Conservation (phyloP, 139 green algal genomes). For the Chlorella sp. region DNA sequence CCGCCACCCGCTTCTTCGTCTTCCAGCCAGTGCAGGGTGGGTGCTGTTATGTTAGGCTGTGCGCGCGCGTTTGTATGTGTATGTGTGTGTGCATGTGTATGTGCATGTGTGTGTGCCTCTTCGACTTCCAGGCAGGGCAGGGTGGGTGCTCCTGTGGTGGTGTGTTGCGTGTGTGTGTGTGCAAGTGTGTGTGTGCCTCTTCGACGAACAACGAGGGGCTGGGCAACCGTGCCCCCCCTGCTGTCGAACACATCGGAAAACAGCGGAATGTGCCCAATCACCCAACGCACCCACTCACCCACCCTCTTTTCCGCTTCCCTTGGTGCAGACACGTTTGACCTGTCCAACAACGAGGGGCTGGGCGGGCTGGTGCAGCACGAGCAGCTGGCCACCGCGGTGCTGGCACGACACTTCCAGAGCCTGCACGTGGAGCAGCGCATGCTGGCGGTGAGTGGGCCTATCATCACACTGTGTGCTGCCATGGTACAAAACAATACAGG, state of each 20-base stretch:
- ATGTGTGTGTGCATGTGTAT: not conserved
- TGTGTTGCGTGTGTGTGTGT: too few species aligned
- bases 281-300: not conserved
- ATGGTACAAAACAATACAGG: too few species aligned
- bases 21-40: conserved; percentile 30
- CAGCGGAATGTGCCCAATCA: too few species aligned
- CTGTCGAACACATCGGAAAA: too few species aligned
- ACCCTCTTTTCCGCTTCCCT: not conserved
- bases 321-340: conserved; percentile 14
- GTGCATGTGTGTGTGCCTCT: not conserved
- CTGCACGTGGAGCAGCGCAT: conserved; percentile 35
- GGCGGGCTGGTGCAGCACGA: conserved; percentile 22
- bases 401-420: conserved; percentile 21
- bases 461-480: not conserved
- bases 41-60: not conserved
- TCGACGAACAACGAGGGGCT: too few species aligned
- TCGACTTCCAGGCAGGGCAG: not conserved
- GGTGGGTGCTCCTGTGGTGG: too few species aligned
- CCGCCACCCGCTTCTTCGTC: conserved; percentile 16
- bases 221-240: too few species aligned
- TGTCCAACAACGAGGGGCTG: conserved; percentile 22
- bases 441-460: not conserved
- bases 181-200: too few species aligned
- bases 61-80: not conserved
- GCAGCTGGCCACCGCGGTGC: conserved; percentile 18